Evolutionary conservation across 169 alveolate genomes (phyloP).

Genomic region (Eimeria tenella): DNA sequence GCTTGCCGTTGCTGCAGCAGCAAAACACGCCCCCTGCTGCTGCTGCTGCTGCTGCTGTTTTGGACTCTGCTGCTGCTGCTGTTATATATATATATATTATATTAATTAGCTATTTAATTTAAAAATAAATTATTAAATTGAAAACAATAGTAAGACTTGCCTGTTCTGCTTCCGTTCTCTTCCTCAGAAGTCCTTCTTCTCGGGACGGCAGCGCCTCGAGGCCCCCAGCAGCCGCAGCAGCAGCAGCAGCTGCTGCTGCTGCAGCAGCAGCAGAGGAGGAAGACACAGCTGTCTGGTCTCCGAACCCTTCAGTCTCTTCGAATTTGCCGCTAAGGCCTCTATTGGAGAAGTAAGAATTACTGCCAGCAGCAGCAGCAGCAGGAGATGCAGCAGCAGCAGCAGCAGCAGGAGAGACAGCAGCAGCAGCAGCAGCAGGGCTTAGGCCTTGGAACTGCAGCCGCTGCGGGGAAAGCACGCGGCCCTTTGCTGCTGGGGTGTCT

Average conservation of each 20-base stretch:
- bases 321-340: background rate
- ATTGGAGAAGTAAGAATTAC: background rate
- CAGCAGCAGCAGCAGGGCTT: background rate
- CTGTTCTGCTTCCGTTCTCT: constrained; percentile 26
- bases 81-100: background rate
- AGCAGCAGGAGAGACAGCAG: background rate
- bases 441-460: background rate
- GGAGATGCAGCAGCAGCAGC: background rate
- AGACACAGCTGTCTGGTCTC: background rate
- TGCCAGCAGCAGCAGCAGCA: background rate
- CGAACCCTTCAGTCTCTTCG: background rate
- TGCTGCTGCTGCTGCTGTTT: background rate
- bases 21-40: background rate
- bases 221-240: background rate
- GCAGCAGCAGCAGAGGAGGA: background rate
- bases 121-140: too few relatives aligned
- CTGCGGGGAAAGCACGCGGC: background rate
- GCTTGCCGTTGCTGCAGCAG: constrained; percentile 65
- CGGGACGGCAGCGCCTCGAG: background rate
- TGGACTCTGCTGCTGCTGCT: background rate
- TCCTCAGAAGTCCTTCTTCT: background rate
- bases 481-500: background rate
- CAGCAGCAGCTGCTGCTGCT: background rate
- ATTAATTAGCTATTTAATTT: too few relatives aligned
- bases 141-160: background rate